Conservation (phyloP, 2,329 filamentous ascomycete species). For the Alternaria gaisen region DNA sequence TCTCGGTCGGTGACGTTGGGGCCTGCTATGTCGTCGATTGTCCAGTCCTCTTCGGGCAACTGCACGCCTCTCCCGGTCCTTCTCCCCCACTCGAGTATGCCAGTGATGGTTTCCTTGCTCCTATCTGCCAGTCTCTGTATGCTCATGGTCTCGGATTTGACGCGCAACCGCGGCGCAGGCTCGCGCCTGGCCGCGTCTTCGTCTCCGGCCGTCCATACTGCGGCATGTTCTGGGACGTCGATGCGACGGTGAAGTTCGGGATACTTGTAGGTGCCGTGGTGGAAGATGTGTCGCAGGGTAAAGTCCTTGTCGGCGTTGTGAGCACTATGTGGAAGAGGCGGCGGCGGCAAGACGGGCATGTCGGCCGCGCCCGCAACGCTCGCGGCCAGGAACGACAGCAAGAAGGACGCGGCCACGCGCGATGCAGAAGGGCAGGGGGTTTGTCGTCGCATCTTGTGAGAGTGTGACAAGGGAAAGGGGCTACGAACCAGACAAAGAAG, state of each 20-base stretch:
- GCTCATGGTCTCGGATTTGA: constrained; percentile 68
- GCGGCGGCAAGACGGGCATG: constrained; percentile 38
- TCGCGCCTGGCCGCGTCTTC: constrained; percentile 55
- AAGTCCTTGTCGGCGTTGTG: constrained; percentile 41
- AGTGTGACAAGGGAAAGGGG: neutral
- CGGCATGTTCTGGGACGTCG: constrained; percentile 71
- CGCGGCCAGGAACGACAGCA: constrained; percentile 73
- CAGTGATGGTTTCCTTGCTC: constrained; percentile 77
- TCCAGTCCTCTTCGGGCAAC: constrained; percentile 81
- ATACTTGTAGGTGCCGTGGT: constrained; percentile 83
- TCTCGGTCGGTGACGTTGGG: constrained; percentile 87
- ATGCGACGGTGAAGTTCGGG: constrained; percentile 79
- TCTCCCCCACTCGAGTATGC: constrained; percentile 77
- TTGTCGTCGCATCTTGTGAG: constrained; percentile 39
- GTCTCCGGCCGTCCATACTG: constrained; percentile 70
- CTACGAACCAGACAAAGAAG: neutral
- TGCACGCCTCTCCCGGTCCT: constrained; percentile 72
- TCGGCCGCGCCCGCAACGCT: constrained; percentile 51
- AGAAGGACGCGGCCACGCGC: constrained; percentile 69
- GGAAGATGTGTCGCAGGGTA: constrained; percentile 83
- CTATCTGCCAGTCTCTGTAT: constrained; percentile 87
- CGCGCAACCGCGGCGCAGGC: constrained; percentile 58
- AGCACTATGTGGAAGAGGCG: constrained; percentile 31
- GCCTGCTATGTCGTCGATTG: constrained; percentile 76
- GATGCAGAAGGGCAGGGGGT: constrained; percentile 61